These are phyloP conservation scores for Suillus variegatus DNA, from an alignment of 768 basidiomycete genomes.

Conservation along the genomic window DNA sequence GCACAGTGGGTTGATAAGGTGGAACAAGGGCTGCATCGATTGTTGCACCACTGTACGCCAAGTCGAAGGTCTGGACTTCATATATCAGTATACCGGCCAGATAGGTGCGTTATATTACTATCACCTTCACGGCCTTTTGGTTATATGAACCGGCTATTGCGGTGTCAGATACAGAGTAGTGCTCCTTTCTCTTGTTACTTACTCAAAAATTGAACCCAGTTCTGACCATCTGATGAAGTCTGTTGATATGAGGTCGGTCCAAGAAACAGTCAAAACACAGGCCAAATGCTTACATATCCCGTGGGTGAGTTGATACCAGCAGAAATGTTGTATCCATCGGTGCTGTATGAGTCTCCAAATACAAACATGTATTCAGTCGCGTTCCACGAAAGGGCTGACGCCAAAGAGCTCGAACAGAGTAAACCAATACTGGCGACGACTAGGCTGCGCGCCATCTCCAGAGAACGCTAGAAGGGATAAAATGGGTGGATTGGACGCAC, in stretches of 20 bases:
- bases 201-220: constrained; percentile 62
- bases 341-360: constrained; percentile 67
- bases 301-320: constrained; percentile 55
- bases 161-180: constrained; percentile 4
- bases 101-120: not conserved
- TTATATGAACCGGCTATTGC: constrained; percentile 52
- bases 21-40: constrained; percentile 59
- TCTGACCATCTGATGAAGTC: constrained; percentile 64
- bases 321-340: constrained; percentile 60
- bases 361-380: constrained; percentile 56
- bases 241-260: constrained; percentile 23
- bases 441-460: constrained; percentile 15
- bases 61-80: constrained; percentile 56
- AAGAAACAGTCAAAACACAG: not conserved
- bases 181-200: constrained; percentile 8
- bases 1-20: constrained; percentile 51
- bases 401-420: constrained; percentile 9
- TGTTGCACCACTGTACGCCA: constrained; percentile 68
- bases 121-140: constrained; percentile 51
- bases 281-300: constrained; percentile 43
- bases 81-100: constrained; percentile 1
- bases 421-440: constrained; percentile 11
- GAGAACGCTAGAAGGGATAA: not conserved
- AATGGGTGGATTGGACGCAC: not conserved
- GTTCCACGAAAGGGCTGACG: constrained; percentile 44